These are phyloP conservation scores for Crinitomyces ghanaensis DNA, from an alignment of 805 yeast species.

Conservation along the genomic window DNA sequence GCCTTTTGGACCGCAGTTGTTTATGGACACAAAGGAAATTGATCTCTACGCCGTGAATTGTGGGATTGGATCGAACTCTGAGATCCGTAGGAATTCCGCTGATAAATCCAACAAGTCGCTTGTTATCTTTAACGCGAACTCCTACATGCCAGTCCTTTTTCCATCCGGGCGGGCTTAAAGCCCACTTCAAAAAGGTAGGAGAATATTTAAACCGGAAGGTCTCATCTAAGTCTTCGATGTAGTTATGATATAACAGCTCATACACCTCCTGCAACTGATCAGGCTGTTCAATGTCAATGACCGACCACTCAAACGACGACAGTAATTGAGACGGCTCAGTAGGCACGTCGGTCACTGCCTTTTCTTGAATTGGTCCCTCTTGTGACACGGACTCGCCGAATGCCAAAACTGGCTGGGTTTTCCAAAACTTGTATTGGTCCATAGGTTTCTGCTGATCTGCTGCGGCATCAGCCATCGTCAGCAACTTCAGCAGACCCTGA, in stretches of 20 bases:
- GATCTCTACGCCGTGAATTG: constrained; percentile 56
- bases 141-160: constrained; percentile 83
- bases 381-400: constrained; percentile 53
- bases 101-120: constrained; percentile 81
- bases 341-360: constrained; percentile 63
- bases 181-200: constrained; percentile 79
- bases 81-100: constrained; percentile 76
- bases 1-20: constrained; percentile 81
- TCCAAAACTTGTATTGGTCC: constrained; percentile 94
- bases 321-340: constrained; percentile 59
- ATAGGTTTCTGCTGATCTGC: constrained; percentile 33
- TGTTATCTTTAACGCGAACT: constrained; percentile 68
- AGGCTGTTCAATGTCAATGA: constrained; percentile 48
- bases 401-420: constrained; percentile 86
- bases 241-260: constrained; percentile 71
- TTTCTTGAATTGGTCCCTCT: constrained; percentile 78
- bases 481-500: constrained; percentile 6
- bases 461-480: constrained; percentile 5
- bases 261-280: constrained; percentile 66
- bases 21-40: constrained; percentile 92
- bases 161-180: constrained; percentile 91
- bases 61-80: constrained; percentile 41
- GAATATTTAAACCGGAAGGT: constrained; percentile 86
- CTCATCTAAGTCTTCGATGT: constrained; percentile 90
- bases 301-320: constrained; percentile 80